Evolutionary conservation across 2,329 filamentous ascomycete genomes (phyloP).

Genomic region (Rhinocladiella mackenziei): DNA sequence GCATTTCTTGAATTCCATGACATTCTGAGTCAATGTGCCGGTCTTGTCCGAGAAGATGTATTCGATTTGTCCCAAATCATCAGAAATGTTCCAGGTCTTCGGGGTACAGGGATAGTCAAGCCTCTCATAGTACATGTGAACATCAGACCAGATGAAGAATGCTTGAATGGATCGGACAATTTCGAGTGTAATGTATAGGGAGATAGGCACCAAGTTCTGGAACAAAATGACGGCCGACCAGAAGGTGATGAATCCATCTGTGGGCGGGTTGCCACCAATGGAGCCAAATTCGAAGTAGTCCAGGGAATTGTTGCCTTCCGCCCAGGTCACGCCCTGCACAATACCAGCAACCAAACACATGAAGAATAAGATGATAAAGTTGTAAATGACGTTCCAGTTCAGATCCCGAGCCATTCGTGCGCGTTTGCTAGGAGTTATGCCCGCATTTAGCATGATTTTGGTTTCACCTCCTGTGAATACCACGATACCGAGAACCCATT

Average conservation of each 20-base stretch:
- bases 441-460: conserved; percentile 99
- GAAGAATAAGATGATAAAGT: conserved; percentile 81
- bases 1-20: conserved; percentile 99
- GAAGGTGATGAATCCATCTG: conserved; percentile 94
- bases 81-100: conserved; percentile 98
- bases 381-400: conserved; percentile 97
- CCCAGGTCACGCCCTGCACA: conserved; percentile 80
- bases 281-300: conserved; percentile 83
- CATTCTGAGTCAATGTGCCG: conserved; percentile 82
- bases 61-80: conserved; percentile 95
- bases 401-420: conserved; percentile 86
- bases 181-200: conserved; percentile 94
- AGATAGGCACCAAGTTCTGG: conserved; percentile 98
- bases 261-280: conserved; percentile 66
- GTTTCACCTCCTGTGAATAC: conserved; percentile 93
- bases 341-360: conserved; percentile 88
- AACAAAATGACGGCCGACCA: conserved; percentile 93
- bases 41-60: conserved; percentile 99
- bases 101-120: conserved; percentile 94
- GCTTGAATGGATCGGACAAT: conserved; percentile 91
- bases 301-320: conserved; percentile 63
- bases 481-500: conserved; percentile 90
- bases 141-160: conserved; percentile 95
- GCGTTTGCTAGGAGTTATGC: conserved; percentile 90
- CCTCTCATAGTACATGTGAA: conserved; percentile 93